phyloP scores from a whole-genome alignment of 2,329 filamentous ascomycete genomes.

The Aspergillus puulaauensis region DNA sequence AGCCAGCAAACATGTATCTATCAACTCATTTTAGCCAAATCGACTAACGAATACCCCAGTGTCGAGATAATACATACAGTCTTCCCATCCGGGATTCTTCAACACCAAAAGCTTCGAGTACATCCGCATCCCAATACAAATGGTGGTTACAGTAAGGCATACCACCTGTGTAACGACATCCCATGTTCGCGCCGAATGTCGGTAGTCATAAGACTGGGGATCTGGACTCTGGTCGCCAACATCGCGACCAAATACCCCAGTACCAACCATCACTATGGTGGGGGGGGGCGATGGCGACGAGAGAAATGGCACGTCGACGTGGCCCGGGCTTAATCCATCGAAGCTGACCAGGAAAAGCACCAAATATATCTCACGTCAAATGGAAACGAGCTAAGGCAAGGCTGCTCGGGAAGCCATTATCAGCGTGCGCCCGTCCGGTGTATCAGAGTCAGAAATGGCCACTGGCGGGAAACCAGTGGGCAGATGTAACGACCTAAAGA shows the following conservation, averaged over 20 bases:
- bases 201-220: conserved; percentile 8
- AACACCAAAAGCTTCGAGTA: conserved; percentile 30
- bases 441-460: background rate
- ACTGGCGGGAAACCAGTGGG: background rate
- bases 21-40: background rate
- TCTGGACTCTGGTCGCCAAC: background rate
- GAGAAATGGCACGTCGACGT: background rate
- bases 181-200: conserved; percentile 13
- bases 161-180: conserved; percentile 19
- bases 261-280: background rate
- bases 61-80: conserved; percentile 17
- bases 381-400: background rate
- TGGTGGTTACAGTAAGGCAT: conserved; percentile 19
- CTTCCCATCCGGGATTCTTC: conserved; percentile 21
- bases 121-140: conserved; percentile 20
- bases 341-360: background rate
- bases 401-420: background rate
- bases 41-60: background rate
- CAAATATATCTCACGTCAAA: background rate
- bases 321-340: background rate
- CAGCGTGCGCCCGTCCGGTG: too few relatives aligned
- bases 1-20: conserved; percentile 21
- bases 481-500: background rate
- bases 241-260: background rate
- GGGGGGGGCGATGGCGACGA: background rate